phyloP scores from a whole-genome alignment of 2,329 filamentous ascomycete species.

The Epichloe sp. region DNA sequence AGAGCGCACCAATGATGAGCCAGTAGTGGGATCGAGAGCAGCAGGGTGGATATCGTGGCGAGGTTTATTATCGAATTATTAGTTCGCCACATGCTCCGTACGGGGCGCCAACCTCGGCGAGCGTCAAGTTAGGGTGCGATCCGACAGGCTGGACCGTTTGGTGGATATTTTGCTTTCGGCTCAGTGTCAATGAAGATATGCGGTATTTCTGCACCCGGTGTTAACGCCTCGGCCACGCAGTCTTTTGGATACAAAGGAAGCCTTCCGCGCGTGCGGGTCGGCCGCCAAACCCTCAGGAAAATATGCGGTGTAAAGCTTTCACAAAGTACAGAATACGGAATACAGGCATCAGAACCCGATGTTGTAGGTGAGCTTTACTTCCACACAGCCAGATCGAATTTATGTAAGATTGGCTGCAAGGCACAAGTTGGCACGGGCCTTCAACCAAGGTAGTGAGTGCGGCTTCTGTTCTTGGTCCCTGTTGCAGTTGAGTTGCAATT shows the following conservation, averaged over 20 bases:
- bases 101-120: neutral
- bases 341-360: neutral
- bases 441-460: neutral
- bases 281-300: neutral
- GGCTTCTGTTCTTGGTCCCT: neutral
- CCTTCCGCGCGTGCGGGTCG: neutral
- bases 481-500: neutral
- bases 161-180: too few relatives aligned
- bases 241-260: neutral
- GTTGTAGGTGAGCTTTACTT: neutral
- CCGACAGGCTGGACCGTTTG: slow-evolving; percentile 4
- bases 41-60: neutral
- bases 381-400: neutral
- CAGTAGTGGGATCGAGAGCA: neutral
- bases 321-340: neutral
- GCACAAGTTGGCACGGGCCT: neutral
- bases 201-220: neutral
- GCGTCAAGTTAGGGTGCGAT: slow-evolving; percentile 3
- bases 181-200: too few relatives aligned
- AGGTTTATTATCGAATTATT: neutral
- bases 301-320: neutral
- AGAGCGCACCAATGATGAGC: neutral
- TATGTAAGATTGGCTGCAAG: neutral
- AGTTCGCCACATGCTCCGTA: neutral
- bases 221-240: too few relatives aligned